phyloP scores from a whole-genome alignment of 257 asterid genomes.

The Pogostemon cablin region DNA sequence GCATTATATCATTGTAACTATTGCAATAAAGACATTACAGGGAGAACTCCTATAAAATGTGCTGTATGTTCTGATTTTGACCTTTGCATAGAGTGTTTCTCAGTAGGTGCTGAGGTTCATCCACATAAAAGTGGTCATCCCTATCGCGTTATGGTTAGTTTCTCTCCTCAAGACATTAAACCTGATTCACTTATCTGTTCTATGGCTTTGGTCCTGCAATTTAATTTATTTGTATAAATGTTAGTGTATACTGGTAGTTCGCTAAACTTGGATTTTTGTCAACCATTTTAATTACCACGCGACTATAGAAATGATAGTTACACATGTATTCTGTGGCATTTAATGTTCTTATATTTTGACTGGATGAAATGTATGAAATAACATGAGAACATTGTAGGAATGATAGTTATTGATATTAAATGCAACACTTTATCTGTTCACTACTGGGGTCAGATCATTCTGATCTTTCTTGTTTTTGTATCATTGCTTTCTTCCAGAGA shows the following conservation, averaged over 20 bases:
- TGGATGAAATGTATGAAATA: neutral
- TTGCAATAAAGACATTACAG: constrained; percentile 79
- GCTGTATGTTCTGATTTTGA: constrained; percentile 85
- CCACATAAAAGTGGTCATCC: constrained; percentile 82
- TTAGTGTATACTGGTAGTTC: neutral
- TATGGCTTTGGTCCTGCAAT: neutral
- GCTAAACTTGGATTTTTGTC: constrained; percentile 2
- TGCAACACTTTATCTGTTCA: constrained; percentile 3
- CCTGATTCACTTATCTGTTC: constrained; percentile 17
- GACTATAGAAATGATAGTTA: neutral
- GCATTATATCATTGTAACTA: constrained; percentile 85
- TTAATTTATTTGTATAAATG: neutral
- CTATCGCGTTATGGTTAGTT: constrained; percentile 82
- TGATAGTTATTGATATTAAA: neutral
- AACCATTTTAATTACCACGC: neutral
- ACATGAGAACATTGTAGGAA: neutral
- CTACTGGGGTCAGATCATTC: constrained; percentile 7
- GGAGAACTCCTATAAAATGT: constrained; percentile 82
- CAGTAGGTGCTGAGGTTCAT: constrained; percentile 86
- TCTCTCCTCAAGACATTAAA: constrained; percentile 18
- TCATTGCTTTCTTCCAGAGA: neutral
- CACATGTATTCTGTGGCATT: constrained; percentile 3
- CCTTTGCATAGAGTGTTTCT: constrained; percentile 86
- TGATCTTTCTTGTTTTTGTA: neutral
- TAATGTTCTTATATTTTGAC: constrained; percentile 6